Evolutionary conservation across 2,329 filamentous ascomycete species (phyloP).

Genomic region (Mollisiaceae sp.): DNA sequence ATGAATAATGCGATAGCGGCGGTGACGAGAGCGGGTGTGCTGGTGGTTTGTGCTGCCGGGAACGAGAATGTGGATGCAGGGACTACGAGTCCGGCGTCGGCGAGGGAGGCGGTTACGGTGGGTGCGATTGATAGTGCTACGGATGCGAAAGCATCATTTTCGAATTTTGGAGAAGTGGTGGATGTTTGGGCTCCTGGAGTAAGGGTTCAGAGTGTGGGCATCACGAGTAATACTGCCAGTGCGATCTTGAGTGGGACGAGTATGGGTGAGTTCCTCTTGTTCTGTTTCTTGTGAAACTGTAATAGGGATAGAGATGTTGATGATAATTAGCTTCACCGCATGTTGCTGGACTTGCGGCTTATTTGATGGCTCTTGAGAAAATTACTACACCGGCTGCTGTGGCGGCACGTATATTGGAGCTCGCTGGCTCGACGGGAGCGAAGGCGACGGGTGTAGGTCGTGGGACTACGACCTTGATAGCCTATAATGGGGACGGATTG

Average conservation of each 20-base stretch:
- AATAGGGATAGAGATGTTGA: neutral
- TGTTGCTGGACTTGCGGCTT: slow-evolving; percentile 70
- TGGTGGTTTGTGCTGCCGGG: slow-evolving; percentile 59
- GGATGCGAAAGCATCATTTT: slow-evolving; percentile 51
- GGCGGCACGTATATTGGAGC: slow-evolving; percentile 43
- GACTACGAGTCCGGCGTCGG: slow-evolving; percentile 54
- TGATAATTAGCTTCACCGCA: slow-evolving; percentile 62
- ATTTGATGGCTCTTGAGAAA: slow-evolving; percentile 60
- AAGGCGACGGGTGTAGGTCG: slow-evolving; percentile 47
- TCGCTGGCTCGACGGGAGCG: slow-evolving; percentile 43
- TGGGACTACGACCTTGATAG: slow-evolving; percentile 57
- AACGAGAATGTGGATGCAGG: slow-evolving; percentile 51
- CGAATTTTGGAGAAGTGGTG: slow-evolving; percentile 55
- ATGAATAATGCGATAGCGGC: slow-evolving; percentile 54
- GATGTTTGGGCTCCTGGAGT: slow-evolving; percentile 59
- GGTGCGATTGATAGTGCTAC: slow-evolving; percentile 50
- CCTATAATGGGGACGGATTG: slow-evolving; percentile 57
- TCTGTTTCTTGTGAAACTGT: too few species aligned
- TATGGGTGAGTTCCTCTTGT: slow-evolving; percentile 49
- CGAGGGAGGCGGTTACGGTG: slow-evolving; percentile 55
- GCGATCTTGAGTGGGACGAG: slow-evolving; percentile 62
- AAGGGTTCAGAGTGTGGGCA: slow-evolving; percentile 53
- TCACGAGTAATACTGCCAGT: slow-evolving; percentile 47
- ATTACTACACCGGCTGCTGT: slow-evolving; percentile 48
- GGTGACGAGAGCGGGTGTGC: slow-evolving; percentile 54